Evolutionary conservation across 2,329 filamentous ascomycete species (phyloP), one percentile per base, ranked within the genome.

Genomic region (Trichoderma sp.): DNA sequence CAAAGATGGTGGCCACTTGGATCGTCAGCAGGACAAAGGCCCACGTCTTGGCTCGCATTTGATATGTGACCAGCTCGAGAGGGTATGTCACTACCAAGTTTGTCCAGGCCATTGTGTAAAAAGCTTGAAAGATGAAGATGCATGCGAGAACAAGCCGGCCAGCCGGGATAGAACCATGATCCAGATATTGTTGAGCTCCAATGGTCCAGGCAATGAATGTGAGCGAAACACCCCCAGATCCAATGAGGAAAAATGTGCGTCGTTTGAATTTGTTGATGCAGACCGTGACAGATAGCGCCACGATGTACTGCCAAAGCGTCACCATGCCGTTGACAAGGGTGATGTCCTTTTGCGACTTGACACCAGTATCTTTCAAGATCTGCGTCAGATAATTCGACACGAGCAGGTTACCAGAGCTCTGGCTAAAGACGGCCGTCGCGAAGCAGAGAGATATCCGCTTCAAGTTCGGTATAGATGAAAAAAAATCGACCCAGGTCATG

Each of bases 101-200:
- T 0, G 80, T 82, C 81, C 81, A 83, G 1, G 79, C 81, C 39
- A 81, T 76, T 0, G 78, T 81, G 64, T 83, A 83, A 43, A 81
- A 81, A 0, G 74, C 76, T 30, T 81, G 77, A 71, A 81, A 82
- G 39, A 82, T 63, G 69, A 83, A 83, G 67, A 83, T 81, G 66
- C 79, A 82, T 0, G 79, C 79, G 4, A 83, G 71, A 0, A 82
- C 81, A 0, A 80, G 72, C 1, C 78, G 76, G 0, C 79, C 79
- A 0, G 74, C 78, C 0, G 74, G 73, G 0, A 79, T 24, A 4
- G 76, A 79, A 4, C 73, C 73, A 4, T 71, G 69, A 37, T 80
- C 77, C 0, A 79, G 75, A 49, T 80, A 82, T 37, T 78, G 75
- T 68, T 81, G 77, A 0, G 80, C 79, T 0, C 79, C 76, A 6